These are phyloP conservation scores for Gastrodia elata DNA, from an alignment of 106 monocot species.

Conservation along the genomic window DNA sequence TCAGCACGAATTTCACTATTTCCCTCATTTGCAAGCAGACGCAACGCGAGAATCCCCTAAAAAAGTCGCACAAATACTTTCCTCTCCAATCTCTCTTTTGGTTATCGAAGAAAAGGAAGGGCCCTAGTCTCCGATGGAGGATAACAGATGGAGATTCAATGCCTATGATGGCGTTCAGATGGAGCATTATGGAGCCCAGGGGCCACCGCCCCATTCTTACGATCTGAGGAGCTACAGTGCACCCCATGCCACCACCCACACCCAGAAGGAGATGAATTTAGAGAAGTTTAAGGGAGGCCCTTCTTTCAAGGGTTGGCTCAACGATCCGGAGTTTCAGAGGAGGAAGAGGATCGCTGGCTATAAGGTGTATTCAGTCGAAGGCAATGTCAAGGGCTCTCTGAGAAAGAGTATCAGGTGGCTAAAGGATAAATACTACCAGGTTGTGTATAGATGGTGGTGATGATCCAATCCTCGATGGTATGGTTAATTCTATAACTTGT, in stretches of 20 bases:
- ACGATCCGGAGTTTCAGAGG: constrained; percentile 50
- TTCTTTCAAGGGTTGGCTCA: constrained; percentile 12
- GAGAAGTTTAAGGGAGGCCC: constrained; percentile 17
- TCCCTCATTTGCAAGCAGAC: too few relatives aligned
- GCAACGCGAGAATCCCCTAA: too few relatives aligned
- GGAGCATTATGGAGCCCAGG: constrained; percentile 25
- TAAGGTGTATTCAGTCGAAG: constrained; percentile 42
- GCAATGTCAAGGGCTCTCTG: constrained; percentile 43
- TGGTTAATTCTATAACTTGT: neutral
- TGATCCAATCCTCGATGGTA: neutral
- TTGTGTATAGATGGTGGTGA: constrained; percentile 40
- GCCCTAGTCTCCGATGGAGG: constrained; percentile 20
- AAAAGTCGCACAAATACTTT: too few relatives aligned
- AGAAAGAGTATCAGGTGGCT: constrained; percentile 57
- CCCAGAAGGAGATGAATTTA: constrained; percentile 8
- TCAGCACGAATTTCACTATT: too few relatives aligned
- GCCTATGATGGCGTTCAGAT: constrained; percentile 31
- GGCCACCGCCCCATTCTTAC: constrained; percentile 2
- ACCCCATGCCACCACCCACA: constrained; percentile 10
- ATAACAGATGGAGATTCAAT: constrained; percentile 25
- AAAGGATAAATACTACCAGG: constrained; percentile 38
- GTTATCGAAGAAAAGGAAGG: too few relatives aligned
- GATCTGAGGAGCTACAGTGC: constrained; percentile 38
- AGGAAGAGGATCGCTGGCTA: constrained; percentile 58
- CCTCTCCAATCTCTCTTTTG: too few relatives aligned